These are phyloP conservation scores for Scleroderma citrinum DNA, from an alignment of 768 basidiomycete species.

Conservation along the genomic window DNA sequence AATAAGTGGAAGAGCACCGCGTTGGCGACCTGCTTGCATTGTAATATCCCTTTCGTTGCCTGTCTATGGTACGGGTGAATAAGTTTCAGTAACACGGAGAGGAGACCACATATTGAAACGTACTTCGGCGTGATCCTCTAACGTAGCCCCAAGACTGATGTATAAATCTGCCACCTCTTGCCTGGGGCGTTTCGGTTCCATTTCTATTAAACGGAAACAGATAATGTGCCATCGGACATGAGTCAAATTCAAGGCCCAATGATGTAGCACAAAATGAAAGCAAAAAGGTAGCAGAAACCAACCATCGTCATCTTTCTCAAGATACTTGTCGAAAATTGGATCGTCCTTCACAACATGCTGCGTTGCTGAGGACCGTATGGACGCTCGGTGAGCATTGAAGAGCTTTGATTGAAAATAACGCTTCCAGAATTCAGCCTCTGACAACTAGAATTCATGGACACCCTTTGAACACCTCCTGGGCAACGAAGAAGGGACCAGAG, in stretches of 20 bases:
- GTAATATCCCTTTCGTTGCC: slow-evolving; percentile 88
- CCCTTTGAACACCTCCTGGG: too few relatives aligned
- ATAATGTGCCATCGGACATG: neutral
- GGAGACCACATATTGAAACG: neutral
- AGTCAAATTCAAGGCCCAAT: neutral
- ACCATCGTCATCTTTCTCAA: slow-evolving; percentile 97
- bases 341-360: slow-evolving; percentile 88
- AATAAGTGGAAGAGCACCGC: slow-evolving; percentile 85
- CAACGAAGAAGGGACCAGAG: neutral
- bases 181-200: slow-evolving; percentile 70
- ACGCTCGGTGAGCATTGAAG: slow-evolving; percentile 92
- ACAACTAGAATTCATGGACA: slow-evolving; percentile 54
- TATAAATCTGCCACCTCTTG: slow-evolving; percentile 69
- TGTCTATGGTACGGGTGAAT: slow-evolving; percentile 43
- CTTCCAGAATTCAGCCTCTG: slow-evolving; percentile 92
- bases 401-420: slow-evolving; percentile 95
- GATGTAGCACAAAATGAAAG: neutral
- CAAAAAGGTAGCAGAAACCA: slow-evolving; percentile 21
- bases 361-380: slow-evolving; percentile 78
- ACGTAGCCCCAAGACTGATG: slow-evolving; percentile 81
- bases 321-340: slow-evolving; percentile 89
- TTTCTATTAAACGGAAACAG: slow-evolving; percentile 35
- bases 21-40: slow-evolving; percentile 92
- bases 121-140: slow-evolving; percentile 89
- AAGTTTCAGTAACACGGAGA: neutral